Percentiles rank a stretch among this genome's conserved stretches.
These are phyloP conservation scores for Debaryomyces castellii DNA, from an alignment of 805 yeast species.

Conservation along the genomic window DNA sequence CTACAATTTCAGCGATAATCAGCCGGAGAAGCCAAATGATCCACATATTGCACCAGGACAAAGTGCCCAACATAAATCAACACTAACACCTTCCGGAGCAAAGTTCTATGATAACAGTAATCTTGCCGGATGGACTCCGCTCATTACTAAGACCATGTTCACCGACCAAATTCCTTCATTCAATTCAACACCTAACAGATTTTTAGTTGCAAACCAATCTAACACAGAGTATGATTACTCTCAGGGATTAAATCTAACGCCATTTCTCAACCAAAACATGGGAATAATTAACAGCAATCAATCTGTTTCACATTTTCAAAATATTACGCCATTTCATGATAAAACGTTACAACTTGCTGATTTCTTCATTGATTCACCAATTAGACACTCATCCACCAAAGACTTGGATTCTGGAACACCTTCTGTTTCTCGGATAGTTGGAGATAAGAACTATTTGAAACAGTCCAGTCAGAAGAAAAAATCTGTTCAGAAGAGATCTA, in stretches of 20 bases:
- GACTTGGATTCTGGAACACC: conserved; percentile 42
- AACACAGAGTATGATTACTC: conserved; percentile 26
- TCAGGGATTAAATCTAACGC: conserved; percentile 40
- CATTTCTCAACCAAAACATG: conserved; percentile 36
- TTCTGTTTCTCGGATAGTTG: conserved; percentile 29
- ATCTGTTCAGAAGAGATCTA: conserved; percentile 32
- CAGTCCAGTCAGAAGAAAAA: conserved; percentile 21
- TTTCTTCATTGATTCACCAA: conserved; percentile 46
- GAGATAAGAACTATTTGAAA: conserved; percentile 15
- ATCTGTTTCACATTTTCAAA: conserved; percentile 18
- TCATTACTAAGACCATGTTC: conserved; percentile 35
- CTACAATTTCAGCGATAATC: conserved; percentile 13
- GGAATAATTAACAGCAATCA: conserved; percentile 20
- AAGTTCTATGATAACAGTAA: conserved; percentile 16
- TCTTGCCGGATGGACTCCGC: conserved; percentile 44
- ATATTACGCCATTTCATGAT: conserved; percentile 44
- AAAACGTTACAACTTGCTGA: conserved; percentile 41
- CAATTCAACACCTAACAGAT: conserved; percentile 38
- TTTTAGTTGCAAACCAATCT: conserved; percentile 7
- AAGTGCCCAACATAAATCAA: conserved; percentile 3
- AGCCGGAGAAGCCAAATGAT: not conserved
- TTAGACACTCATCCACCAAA: conserved; percentile 33
- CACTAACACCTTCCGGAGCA: conserved; percentile 22
- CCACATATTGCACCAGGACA: not conserved
- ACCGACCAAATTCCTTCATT: conserved; percentile 33